Evolutionary conservation across 805 yeast species (phyloP).

Genomic region (Candida tallmaniae): DNA sequence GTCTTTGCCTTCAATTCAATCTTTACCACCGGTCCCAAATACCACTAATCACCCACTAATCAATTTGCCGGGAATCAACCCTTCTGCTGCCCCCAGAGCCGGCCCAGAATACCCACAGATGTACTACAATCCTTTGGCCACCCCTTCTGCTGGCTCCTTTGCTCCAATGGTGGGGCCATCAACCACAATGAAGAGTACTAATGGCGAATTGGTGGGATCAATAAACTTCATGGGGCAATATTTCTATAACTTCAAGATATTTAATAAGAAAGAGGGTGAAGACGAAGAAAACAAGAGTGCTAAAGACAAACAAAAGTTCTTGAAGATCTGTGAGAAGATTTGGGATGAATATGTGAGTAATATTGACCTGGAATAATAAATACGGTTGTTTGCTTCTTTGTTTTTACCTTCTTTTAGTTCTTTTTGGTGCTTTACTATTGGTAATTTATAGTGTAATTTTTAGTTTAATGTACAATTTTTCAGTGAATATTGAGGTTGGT

Average conservation of each 20-base stretch:
- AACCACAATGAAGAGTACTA: background rate
- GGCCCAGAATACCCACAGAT: background rate
- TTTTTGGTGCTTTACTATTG: no score
- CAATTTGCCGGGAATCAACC: background rate
- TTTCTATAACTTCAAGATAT: constrained; percentile 31
- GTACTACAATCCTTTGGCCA: background rate
- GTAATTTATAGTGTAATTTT: no score
- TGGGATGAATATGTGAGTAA: constrained; percentile 36
- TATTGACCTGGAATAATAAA: no score
- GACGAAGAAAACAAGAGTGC: background rate
- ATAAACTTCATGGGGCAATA: constrained; percentile 34
- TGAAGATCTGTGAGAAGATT: constrained; percentile 40
- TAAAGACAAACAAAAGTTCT: constrained; percentile 32
- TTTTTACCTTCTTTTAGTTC: no score
- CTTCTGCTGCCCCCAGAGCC: background rate
- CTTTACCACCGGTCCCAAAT: background rate
- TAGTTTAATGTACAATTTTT: no score
- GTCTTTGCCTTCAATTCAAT: background rate
- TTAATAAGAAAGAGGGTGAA: constrained; percentile 7
- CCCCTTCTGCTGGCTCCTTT: background rate
- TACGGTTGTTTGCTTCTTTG: no score
- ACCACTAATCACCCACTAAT: background rate
- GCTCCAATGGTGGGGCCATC: background rate
- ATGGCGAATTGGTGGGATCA: constrained; percentile 29
- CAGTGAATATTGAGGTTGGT: no score